These are phyloP conservation scores for Sicyos edulis DNA, from an alignment of 306 rosid species.

Conservation along the genomic window DNA sequence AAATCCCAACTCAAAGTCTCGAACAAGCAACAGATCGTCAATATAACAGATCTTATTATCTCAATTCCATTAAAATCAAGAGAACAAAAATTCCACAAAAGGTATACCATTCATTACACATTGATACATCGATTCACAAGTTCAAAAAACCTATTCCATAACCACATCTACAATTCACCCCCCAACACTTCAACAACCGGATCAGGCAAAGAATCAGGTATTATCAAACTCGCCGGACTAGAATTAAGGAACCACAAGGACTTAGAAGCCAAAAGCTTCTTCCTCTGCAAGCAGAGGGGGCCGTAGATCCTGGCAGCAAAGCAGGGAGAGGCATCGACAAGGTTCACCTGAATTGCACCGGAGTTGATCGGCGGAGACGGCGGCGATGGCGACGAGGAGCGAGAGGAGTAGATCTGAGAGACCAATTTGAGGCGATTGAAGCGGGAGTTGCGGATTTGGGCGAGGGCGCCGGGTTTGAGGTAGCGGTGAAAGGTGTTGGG, in stretches of 20 bases:
- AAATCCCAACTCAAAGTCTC: no score
- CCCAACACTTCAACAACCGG: slow-evolving; percentile 12
- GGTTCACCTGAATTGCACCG: slow-evolving; percentile 23
- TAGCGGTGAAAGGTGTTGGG: slow-evolving; percentile 47
- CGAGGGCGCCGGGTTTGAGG: slow-evolving; percentile 85
- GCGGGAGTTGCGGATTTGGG: slow-evolving; percentile 77
- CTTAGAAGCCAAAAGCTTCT: slow-evolving; percentile 65
- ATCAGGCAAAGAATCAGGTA: slow-evolving; percentile 31
- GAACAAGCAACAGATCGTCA: not conserved
- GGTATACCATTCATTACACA: slow-evolving; percentile 12
- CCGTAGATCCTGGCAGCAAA: slow-evolving; percentile 42
- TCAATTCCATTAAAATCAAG: not conserved
- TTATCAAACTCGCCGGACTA: slow-evolving; percentile 29
- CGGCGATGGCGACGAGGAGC: slow-evolving; percentile 20
- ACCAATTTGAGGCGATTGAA: slow-evolving; percentile 35
- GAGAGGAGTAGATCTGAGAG: slow-evolving; percentile 35
- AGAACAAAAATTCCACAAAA: not conserved
- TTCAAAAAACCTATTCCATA: not conserved
- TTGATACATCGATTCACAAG: slow-evolving; percentile 5
- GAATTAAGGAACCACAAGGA: slow-evolving; percentile 35
- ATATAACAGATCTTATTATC: slow-evolving; percentile 5
- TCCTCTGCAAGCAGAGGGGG: slow-evolving; percentile 62
- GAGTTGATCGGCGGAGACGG: slow-evolving; percentile 21
- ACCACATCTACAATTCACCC: slow-evolving; percentile 2
- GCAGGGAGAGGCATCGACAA: slow-evolving; percentile 41